Base-by-base conservation (phyloP, 208 protist species). In the Endotrypanum monterogeii region DNA sequence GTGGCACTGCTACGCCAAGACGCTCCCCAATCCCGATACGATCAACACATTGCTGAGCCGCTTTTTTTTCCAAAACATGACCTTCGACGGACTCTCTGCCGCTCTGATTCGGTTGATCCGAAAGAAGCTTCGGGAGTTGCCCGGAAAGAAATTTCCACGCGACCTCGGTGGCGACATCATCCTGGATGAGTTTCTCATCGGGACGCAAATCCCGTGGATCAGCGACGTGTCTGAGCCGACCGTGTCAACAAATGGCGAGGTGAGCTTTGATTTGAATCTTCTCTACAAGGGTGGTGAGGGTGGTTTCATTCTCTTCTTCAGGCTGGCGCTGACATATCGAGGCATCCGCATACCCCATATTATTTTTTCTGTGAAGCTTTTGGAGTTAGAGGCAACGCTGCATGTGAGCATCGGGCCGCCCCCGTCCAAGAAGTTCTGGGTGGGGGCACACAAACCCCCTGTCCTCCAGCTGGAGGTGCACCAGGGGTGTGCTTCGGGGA, bases 371-470 rank as follows among this genome's bases (percentile, higher is more conserved):
- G 73, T 91, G 39, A 91, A 91, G 71, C 73, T 95, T 56, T 51
- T 89, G 54, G 83, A 91, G 58, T 67, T 93, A 8, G 71, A 89
- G 57, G 88, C 70, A 3, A 88, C 84, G 14, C 54, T 92, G 73
- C 88, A 89, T 71, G 72, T 95, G n/a, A 94, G 90, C 78, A 89
- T 97, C 67, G 86, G 90, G 11, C 90, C 90, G 3, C 93, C 93
- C 30, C 93, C 93, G 9, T 91, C 88, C n/a, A 90, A 93, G 72
- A 89, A 86, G 75, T 93, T 97, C 61, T 97, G 93, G 91, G 73
- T 97, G 41, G 89, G 83, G 11, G 70, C 74, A n/a, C 88, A 91
- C 76, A 80, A 86, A 54, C 89, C 86, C 20, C 89, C 90, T 0
- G 72, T 87, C 3, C 30, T 97, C 44, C 73, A 73, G 1, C 52